Evolutionary conservation across 2,329 filamentous ascomycete species (phyloP), one percentile per base, ranked within the genome.

Genomic region (Aureobasidium leucospermi): DNA sequence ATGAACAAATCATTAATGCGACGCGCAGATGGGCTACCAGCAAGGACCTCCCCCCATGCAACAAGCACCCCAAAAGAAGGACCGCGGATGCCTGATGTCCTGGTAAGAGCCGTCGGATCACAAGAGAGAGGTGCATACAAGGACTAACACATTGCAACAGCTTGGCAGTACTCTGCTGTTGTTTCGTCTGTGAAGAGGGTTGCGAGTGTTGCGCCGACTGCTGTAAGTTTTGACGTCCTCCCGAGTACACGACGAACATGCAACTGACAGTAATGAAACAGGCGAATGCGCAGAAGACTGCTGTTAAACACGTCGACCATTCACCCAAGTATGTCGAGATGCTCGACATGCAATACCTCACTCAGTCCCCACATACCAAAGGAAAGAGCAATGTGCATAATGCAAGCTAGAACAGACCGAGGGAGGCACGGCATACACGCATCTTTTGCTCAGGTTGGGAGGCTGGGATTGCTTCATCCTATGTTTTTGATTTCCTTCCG

Each of bases 191-290:
- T 66, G 83, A 85, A 67, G 83, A 85, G 71, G 77, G 79, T 31
- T 86, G 83, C 66, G 83, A 85, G 69, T 85, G 82, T 73, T 85
- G 83, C 67, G 74, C 78, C n/a, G 83, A 85, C 5, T 85, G 82
- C 70, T 80, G 80, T 58, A 42, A 58, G 55, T 58, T 4, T 23
- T 8, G 6, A 31, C 2, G 10, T 7, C 23, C 6, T n/a, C 13
- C 13, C 28, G 5, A 6, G 8, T 4, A 15, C 8, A 10, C 23
- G 10, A 48, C 9, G 28, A n/a, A 45, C 6, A n/a, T n/a, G 11
- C 2, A 23, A 42, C 55, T 58, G 29, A 58, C 55, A 48, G 10
- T 13, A 31, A 4, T 5, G 23, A 23, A 4, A 48, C 55, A 58
- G 55, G 55, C 66, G 81, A 81, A 61, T 82, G 79, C 69, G 77